Evolutionary conservation across 768 basidiomycete genomes (phyloP), one percentile per base, ranked within the genome.

Genomic region (Gloeophyllum trabeum): DNA sequence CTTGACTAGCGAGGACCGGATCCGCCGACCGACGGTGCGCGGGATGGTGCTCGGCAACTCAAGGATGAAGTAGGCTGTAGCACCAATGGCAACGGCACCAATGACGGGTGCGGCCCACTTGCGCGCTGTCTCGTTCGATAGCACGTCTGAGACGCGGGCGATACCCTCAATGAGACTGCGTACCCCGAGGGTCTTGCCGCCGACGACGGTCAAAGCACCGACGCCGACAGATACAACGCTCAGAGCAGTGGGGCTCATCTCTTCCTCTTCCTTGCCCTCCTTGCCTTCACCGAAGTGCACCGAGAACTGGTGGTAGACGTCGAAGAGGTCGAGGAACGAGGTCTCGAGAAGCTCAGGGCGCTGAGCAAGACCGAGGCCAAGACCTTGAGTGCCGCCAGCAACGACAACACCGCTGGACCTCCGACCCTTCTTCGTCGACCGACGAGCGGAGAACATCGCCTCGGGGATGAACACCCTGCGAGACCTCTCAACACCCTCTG

Each of bases 381-480:
- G 76, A 20, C 89, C 88, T 51, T 79, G 70, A 4, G 76, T 54
- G 42, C 85, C 86, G 45, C 90, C 84, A 35, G 86, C 81, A 34
- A 85, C 81, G 43, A 89, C 66, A 10, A 73, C 66, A 3, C 75
- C 71, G 22, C 56, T 42, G 6, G 54, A 35, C 20, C 48, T 43
- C 23, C 64, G 64, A 3, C 63, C 62, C 43, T 62, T 54, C 49
- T 54, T 70, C 46, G 70, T 60, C 41, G 70, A 59, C 22, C 63
- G 57, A 19, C 67, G 69, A 34, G 71, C 61, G 42, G 75, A 76
- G 65, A 98, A 99, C 96, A 99, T 98, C 12, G 90, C 94, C 56
- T 94, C 85, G n/a, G 94, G 89, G 66, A 88, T 79, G 69, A 99
- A 99, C 10, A 94, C 77, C 21, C 89, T 71, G 43, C 77, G 72